phyloP scores from a whole-genome alignment of 208 protist genomes.

The Leishmania martiniquensis region DNA sequence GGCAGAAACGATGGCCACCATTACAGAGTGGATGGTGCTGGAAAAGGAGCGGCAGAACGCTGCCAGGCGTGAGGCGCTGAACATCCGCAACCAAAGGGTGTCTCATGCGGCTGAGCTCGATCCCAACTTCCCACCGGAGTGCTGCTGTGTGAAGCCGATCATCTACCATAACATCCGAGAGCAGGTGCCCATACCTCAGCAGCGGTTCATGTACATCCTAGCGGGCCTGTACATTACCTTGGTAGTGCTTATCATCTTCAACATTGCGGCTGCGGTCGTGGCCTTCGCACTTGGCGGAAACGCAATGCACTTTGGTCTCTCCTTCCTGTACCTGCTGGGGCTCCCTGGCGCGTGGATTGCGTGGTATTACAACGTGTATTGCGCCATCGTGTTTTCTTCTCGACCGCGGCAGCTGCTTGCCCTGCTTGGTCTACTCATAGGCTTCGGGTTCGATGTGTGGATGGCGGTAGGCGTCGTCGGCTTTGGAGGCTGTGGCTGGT shows the following conservation, averaged over 20 bases:
- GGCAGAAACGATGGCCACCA: constrained; percentile 2
- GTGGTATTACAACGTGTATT: constrained; percentile 90
- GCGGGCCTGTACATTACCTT: constrained; percentile 64
- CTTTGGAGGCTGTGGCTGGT: constrained; percentile 80
- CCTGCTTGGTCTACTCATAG: constrained; percentile 68
- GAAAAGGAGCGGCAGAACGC: constrained; percentile 78
- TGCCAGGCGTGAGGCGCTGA: constrained; percentile 45
- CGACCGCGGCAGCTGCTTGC: constrained; percentile 51
- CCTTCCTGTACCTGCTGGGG: constrained; percentile 83
- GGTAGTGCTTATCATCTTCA: constrained; percentile 78
- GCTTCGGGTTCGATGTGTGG: constrained; percentile 71
- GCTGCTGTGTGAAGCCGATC: constrained; percentile 81
- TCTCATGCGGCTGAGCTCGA: constrained; percentile 40
- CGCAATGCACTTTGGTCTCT: constrained; percentile 75
- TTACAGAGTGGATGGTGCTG: constrained; percentile 79
- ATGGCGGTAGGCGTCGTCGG: constrained; percentile 76
- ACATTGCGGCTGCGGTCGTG: constrained; percentile 67
- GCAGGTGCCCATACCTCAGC: constrained; percentile 68
- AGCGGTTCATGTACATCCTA: constrained; percentile 86
- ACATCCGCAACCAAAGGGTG: constrained; percentile 34
- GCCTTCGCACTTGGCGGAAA: constrained; percentile 55
- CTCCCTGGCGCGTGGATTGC: constrained; percentile 78
- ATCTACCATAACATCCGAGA: constrained; percentile 87
- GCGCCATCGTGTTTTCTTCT: constrained; percentile 38
- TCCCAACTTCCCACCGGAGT: constrained; percentile 86